Evolutionary conservation across 2,329 filamentous ascomycete genomes (phyloP), one percentile per base, ranked within the genome.

Genomic region (Fusarium zealandicum): DNA sequence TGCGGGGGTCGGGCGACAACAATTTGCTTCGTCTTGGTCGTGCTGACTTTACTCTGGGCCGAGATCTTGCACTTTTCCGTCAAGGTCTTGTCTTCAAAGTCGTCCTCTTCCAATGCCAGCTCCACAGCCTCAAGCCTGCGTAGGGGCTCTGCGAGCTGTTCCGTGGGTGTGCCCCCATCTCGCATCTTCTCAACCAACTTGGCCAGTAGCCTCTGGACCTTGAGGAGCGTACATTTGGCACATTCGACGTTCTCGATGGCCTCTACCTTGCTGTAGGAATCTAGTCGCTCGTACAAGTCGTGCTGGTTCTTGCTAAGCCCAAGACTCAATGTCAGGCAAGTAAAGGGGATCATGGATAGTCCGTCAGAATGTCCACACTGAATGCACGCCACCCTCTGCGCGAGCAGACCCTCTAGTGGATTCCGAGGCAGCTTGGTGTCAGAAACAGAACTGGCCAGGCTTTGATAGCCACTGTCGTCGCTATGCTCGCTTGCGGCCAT

Each of bases 181-280:
- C 71, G 71, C 35, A 74, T 70, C 53, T 72, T 74, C 16, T 78
- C 72, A 2, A 82, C 64, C 1, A 88, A 67, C 8, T 75, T 76
- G 1, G 72, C 74, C 40, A 88, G 70, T 1, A 84, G 70, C 8
- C 72, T 70, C 51, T 80, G 77, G 14, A 77, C 75, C 49, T 82
- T 82, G 8, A 93, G 73, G 2, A 97, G 81, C 0, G 93, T 96
- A 73, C 95, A 99, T 67, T 93, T 96, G 13, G 88, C 84, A 72
- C 95, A 99, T 69, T 97, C 89, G 2, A 98, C 93, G 0, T 91
- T 92, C 63, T 92, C 87, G 51, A 99, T 96, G 2, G 83, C 80
- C 70, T 98, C 95, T 8, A 97, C 80, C 11, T 86, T 84, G 22
- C 91, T 95, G 70, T 93, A 96, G 17, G 92, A 87, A 69, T 96